Base-by-base conservation (phyloP, 352 stramenopile species). In the Phytopythium vexans region DNA sequence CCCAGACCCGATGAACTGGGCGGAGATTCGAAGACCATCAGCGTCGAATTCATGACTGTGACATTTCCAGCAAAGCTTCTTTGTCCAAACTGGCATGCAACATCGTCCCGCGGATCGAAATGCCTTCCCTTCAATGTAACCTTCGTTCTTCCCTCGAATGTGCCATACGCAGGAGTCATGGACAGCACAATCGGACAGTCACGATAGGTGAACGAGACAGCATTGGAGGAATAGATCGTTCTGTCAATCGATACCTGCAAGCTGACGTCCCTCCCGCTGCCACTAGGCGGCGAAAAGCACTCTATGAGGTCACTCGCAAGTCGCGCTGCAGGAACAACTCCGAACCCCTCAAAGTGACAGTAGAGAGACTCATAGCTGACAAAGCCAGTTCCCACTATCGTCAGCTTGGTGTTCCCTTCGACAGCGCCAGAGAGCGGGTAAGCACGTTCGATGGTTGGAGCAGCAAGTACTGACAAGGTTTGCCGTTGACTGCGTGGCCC, bases 21-120 rank as follows among this genome's bases (percentile, higher is more conserved):
- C 7, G 66, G 68, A 0, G 58, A 34, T 45, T 49, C 36, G 31
- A 64, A 49, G 8, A 41, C 34, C 3, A 64, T 45, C 11, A 10
- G 57, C 0, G 58, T 70, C 11, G 68, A 58, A 37, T 64, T 74
- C 3, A 64, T 6, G 45, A 69, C 27, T 34, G 37, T 15, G 6
- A 38, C 45, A 40, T 56, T 12, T 33, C 6, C 3, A 36, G 36
- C 16, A 11, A 50, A 6, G 33, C 8, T 7, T 31, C 34, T 31
- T 11, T 45, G 15, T 1, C 69, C 69, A 56, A 85, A 75, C 12
- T 56, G 21, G 50, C 74, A 85, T 8, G 27, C 31, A 5, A 77
- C 41, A 14, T 45, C 3, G 34, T 69, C 63, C 8, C 53, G 49
- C 10, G 12, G 27, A 45, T 76, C 66, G 0, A 78, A 60, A 43